phyloP scores from a whole-genome alignment of 495 filamentous ascomycete genomes.

The Xylona heveae region DNA sequence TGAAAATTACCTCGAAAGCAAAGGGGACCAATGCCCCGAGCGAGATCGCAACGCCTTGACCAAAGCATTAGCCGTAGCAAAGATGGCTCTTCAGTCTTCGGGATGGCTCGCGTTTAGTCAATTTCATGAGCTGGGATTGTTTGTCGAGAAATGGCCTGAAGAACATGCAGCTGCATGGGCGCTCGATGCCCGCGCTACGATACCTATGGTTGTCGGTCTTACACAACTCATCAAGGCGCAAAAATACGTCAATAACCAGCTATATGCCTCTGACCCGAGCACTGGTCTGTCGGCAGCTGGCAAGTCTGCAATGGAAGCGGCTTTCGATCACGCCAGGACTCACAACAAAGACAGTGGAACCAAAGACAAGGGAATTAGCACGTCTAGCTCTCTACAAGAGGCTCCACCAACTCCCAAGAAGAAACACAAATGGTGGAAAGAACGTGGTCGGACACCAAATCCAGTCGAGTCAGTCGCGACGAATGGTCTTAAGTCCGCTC shows the following conservation, averaged over 20 bases:
- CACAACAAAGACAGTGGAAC: constrained; percentile 3
- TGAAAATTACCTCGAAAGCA: constrained; percentile 36
- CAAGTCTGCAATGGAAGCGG: constrained; percentile 10
- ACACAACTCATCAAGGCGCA: constrained; percentile 22
- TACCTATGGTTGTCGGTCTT: constrained; percentile 10
- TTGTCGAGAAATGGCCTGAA: constrained; percentile 34
- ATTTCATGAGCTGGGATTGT: constrained; percentile 60
- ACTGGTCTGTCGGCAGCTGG: constrained; percentile 29
- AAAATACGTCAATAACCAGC: constrained; percentile 31
- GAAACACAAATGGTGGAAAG: neutral
- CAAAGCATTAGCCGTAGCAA: constrained; percentile 39
- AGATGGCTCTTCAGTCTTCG: constrained; percentile 29
- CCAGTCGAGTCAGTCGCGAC: constrained; percentile 4
- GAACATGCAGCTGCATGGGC: constrained; percentile 37
- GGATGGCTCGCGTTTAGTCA: constrained; percentile 44
- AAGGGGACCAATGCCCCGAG: constrained; percentile 19
- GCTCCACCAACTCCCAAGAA: neutral
- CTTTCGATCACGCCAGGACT: neutral
- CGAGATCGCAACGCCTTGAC: constrained; percentile 38
- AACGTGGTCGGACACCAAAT: too few species aligned
- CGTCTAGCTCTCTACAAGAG: too few species aligned
- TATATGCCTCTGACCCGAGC: constrained; percentile 22
- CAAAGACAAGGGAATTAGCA: constrained; percentile 4
- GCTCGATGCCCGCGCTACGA: constrained; percentile 22
- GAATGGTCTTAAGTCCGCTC: constrained; percentile 5